phyloP scores from a whole-genome alignment of 176 grass and related monocot genomes.

The Triticum dicoccoides region DNA sequence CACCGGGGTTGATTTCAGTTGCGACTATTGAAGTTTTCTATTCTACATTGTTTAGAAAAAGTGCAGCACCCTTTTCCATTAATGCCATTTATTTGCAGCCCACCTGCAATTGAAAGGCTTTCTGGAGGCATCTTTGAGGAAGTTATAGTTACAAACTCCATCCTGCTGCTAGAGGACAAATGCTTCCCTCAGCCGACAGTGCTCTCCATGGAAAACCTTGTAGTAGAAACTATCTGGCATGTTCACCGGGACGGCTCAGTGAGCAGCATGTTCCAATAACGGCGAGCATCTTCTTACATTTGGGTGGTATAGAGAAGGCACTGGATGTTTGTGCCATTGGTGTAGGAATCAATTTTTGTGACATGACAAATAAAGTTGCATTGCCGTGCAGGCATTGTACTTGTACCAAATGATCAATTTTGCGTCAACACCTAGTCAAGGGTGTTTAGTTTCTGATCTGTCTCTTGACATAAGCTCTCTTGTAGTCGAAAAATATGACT shows the following conservation, averaged over 20 bases:
- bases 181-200: constrained; percentile 83
- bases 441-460: background rate
- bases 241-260: constrained; percentile 75
- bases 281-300: background rate
- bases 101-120: constrained; percentile 85
- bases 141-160: constrained; percentile 94
- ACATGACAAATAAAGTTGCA: constrained; percentile 25
- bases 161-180: constrained; percentile 57
- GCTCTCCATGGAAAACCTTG: constrained; percentile 88
- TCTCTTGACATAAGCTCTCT: background rate
- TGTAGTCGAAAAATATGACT: background rate
- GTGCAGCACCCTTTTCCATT: background rate
- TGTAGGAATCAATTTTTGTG: constrained; percentile 29
- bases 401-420: background rate
- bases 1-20: background rate
- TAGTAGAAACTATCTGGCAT: constrained; percentile 85
- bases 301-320: constrained; percentile 33
- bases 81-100: background rate
- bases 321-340: constrained; percentile 15
- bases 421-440: background rate
- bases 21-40: background rate
- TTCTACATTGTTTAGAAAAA: background rate
- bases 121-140: constrained; percentile 89
- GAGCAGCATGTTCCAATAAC: constrained; percentile 72
- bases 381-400: background rate